These are phyloP conservation scores for Fusarium sp. DNA, from an alignment of 2,329 filamentous ascomycete genomes.

Conservation along the genomic window DNA sequence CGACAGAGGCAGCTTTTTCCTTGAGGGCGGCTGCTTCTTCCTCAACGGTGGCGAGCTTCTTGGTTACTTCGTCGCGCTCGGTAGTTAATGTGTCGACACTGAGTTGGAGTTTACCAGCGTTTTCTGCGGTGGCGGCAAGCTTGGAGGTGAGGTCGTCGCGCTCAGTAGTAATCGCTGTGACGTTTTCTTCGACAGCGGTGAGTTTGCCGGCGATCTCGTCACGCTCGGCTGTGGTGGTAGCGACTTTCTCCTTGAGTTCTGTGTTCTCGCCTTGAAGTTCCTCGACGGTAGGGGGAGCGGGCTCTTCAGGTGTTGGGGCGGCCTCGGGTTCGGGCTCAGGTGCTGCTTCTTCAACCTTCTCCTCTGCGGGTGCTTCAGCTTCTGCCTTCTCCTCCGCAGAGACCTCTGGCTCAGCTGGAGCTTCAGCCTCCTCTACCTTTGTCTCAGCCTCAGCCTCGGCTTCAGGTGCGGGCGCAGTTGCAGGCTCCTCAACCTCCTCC, in stretches of 20 bases:
- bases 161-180: conserved; percentile 8
- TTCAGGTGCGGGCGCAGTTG: not conserved
- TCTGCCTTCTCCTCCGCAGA: not conserved
- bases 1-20: conserved; percentile 30
- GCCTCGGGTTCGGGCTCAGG: conserved; percentile 21
- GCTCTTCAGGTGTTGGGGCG: not conserved
- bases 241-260: conserved; percentile 38
- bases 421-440: not conserved
- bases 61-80: conserved; percentile 41
- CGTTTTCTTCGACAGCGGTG: conserved; percentile 23
- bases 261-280: conserved; percentile 30
- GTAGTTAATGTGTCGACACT: conserved; percentile 12
- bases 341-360: conserved; percentile 10
- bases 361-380: not conserved
- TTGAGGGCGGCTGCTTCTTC: conserved; percentile 32
- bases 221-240: conserved; percentile 15
- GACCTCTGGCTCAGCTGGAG: conserved; percentile 8
- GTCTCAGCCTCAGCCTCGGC: not conserved
- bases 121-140: conserved; percentile 32
- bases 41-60: conserved; percentile 35
- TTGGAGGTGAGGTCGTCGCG: conserved; percentile 36
- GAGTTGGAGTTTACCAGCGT: conserved; percentile 34
- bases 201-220: conserved; percentile 17
- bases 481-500: not conserved
- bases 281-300: conserved; percentile 5